Base-by-base conservation (phyloP, 331 rosid genomes). In the Spiraea crenata region DNA sequence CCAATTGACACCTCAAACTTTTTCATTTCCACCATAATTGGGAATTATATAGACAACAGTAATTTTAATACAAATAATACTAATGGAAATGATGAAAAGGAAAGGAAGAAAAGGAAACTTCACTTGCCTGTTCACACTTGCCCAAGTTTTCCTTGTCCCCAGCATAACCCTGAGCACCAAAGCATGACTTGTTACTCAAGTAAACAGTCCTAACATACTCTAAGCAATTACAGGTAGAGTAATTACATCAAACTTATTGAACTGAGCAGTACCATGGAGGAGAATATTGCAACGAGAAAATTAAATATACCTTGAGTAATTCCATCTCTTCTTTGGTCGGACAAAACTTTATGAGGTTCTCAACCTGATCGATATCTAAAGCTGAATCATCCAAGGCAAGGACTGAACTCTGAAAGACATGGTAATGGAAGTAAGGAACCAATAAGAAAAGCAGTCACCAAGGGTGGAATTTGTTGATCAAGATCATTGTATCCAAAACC, bases 291-390 rank as follows among this genome's bases (percentile, higher is more conserved):
- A 48, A 67, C 65, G 41, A 64, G 47, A 72, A 60, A 63, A 38
- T 19, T 9, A 71, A 11, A 57, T 64, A 56, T 83, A 95, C 99
- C 97, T 84, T 91, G 57, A 95, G 91, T 41, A 71, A 63, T 25
- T 95, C 96, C 84, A 86, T 95, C 81, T 95, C 99, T 89, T 95
- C 99, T 81, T 95, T 95, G 48, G 96, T 91, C 50, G 97, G 99
- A 79, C 93, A 82, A 78, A 91, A 95, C 76, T 95, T 95, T 80
- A 95, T 88, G 74, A 95, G 99, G 83, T 95, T 95, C 84, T 95
- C 99, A 81, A 95, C 82, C 79, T 91, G 97, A 82, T 95, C 99
- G 35, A 77, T 82, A 75, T 87, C 86, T 72, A 95, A 83, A 40
- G 86, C 90, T 37, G 87, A 83, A 19, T 87, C 96, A 44, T 89